These are phyloP conservation scores for Alternaria atra DNA, from an alignment of 2,329 filamentous ascomycete species.

Conservation along the genomic window DNA sequence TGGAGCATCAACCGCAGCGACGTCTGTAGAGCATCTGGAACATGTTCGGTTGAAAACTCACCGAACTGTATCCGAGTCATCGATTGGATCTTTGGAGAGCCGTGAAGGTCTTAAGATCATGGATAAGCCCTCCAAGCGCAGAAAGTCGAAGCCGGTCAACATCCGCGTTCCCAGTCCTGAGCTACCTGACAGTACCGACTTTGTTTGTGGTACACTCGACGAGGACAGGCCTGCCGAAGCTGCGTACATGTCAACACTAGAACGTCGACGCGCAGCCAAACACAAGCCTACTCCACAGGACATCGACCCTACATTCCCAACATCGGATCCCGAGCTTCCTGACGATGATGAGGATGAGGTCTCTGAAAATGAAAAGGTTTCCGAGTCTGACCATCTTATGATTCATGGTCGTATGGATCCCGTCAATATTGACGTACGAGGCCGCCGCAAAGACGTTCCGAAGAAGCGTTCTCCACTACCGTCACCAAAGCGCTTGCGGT, in stretches of 20 bases:
- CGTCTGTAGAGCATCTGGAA: slow-evolving; percentile 59
- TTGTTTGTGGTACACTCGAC: slow-evolving; percentile 97
- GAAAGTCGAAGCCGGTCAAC: slow-evolving; percentile 61
- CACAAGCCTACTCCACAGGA: slow-evolving; percentile 89
- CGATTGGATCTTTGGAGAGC: slow-evolving; percentile 61
- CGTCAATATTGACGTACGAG: slow-evolving; percentile 61
- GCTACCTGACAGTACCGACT: slow-evolving; percentile 95
- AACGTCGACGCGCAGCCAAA: slow-evolving; percentile 82
- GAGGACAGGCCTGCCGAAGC: slow-evolving; percentile 95
- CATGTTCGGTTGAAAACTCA: slow-evolving; percentile 58
- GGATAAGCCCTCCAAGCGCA: slow-evolving; percentile 46
- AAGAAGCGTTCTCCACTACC: slow-evolving; percentile 57
- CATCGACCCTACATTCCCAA: slow-evolving; percentile 90
- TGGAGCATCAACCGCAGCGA: slow-evolving; percentile 60
- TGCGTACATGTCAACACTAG: slow-evolving; percentile 85
- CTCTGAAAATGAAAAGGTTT: slow-evolving; percentile 44
- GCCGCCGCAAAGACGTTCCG: slow-evolving; percentile 40
- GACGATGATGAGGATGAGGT: slow-evolving; percentile 72
- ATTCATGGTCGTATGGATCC: slow-evolving; percentile 77
- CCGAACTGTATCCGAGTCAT: slow-evolving; percentile 62
- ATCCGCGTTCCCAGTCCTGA: slow-evolving; percentile 76
- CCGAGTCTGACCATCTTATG: slow-evolving; percentile 71
- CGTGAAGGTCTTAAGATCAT: slow-evolving; percentile 40
- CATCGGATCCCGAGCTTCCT: slow-evolving; percentile 86
- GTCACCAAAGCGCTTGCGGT: slow-evolving; percentile 71